Conservation (phyloP, 495 filamentous ascomycete species). For the Parachaetomium inaequale region DNA sequence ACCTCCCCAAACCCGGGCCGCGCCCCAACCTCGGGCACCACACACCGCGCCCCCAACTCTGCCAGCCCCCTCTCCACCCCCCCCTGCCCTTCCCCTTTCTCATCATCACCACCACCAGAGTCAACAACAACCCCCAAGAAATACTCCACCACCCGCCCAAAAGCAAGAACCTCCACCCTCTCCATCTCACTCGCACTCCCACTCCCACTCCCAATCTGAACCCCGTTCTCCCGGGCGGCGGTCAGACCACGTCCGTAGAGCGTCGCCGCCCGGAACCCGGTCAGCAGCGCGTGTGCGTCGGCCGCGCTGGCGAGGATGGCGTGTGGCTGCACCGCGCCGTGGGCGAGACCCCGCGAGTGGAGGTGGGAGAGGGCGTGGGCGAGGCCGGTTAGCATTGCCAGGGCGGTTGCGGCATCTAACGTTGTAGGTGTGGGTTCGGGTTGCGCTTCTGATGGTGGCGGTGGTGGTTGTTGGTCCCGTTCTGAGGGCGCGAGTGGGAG, state of each 20-base stretch:
- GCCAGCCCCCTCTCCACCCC: slow-evolving; percentile 19
- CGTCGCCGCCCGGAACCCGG: slow-evolving; percentile 45
- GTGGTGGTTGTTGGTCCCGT: background rate
- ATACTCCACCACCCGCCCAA: slow-evolving; percentile 44
- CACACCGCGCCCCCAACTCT: slow-evolving; percentile 21
- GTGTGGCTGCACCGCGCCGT: slow-evolving; percentile 45
- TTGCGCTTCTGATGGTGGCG: background rate
- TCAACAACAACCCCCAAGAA: slow-evolving; percentile 22
- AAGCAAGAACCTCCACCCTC: slow-evolving; percentile 45
- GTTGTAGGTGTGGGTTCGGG: too few relatives aligned
- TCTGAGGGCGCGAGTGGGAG: too few relatives aligned
- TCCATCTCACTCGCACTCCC: too few relatives aligned
- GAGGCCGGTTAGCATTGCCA: slow-evolving; percentile 38
- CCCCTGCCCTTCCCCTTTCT: slow-evolving; percentile 3
- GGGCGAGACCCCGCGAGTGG: slow-evolving; percentile 39
- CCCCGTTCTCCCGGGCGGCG: background rate
- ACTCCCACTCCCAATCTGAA: too few relatives aligned
- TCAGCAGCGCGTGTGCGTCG: slow-evolving; percentile 40
- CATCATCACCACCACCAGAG: background rate
- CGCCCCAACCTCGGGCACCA: slow-evolving; percentile 7
- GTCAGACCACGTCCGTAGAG: slow-evolving; percentile 26
- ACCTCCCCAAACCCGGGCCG: slow-evolving; percentile 31
- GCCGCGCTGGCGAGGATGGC: slow-evolving; percentile 41
- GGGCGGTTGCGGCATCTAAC: slow-evolving; percentile 23
- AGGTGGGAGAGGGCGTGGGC: slow-evolving; percentile 41